A percentile compares a stretch with the other conserved stretches of the same genome.
phyloP scores from a whole-genome alignment of 1,139 yeast species.

The Kodamaea sp. region DNA sequence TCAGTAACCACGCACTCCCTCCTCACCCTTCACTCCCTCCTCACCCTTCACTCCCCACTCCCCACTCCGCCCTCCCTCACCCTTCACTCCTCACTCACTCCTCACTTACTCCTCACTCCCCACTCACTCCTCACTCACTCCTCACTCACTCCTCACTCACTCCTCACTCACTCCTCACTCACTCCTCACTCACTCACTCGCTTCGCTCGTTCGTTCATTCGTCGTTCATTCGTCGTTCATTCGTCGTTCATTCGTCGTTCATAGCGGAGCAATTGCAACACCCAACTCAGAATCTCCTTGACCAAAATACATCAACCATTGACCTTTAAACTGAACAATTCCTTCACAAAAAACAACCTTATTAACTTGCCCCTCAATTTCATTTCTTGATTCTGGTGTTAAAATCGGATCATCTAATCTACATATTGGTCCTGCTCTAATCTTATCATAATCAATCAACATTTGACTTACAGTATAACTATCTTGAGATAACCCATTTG shows the following conservation, averaged over 20 bases:
- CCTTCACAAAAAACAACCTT: constrained; percentile 47
- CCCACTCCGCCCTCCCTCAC: not conserved
- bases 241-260: no score
- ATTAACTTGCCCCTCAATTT: constrained; percentile 40
- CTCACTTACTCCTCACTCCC: no score
- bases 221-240: no score
- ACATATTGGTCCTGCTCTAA: constrained; percentile 36
- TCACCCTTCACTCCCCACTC: no score
- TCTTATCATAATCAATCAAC: constrained; percentile 41
- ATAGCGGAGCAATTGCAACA: constrained; percentile 39
- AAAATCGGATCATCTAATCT: constrained; percentile 37
- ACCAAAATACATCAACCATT: constrained; percentile 44
- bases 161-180: no score
- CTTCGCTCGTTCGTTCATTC: no score
- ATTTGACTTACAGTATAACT: constrained; percentile 40
- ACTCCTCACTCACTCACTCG: no score
- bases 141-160: constrained; percentile 4
- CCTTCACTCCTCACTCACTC: no score
- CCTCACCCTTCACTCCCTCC: no score
- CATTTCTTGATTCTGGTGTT: constrained; percentile 36
- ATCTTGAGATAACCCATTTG: constrained; percentile 25
- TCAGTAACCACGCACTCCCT: no score
- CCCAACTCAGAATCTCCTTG: constrained; percentile 46
- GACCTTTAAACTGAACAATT: constrained; percentile 40
- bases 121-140: no score